Percentiles rank a stretch among this genome's conserved stretches.
Conservation (phyloP, 768 basidiomycete genomes). For the Clavulina sp. region DNA sequence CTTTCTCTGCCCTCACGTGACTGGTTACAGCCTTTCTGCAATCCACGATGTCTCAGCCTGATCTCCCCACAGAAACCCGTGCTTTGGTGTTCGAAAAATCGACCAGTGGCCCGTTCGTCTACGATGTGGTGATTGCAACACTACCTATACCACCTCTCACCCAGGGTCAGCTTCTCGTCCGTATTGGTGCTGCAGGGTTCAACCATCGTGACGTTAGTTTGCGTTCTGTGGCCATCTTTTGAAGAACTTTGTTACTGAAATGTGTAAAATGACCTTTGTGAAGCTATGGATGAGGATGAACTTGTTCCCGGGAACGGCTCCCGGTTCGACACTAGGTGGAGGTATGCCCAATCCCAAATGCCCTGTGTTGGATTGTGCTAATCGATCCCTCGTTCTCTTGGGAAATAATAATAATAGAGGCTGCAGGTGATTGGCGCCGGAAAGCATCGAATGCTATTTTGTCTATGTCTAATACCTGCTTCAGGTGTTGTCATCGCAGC, state of each 20-base stretch:
- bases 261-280: no score
- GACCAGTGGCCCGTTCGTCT: background rate
- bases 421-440: no score
- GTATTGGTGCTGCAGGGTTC: constrained; percentile 50
- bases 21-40: no score
- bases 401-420: no score
- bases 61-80: background rate
- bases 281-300: constrained; percentile 66
- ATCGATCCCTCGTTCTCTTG: no score
- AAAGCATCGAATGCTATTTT: constrained; percentile 10
- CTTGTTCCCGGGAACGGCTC: constrained; percentile 42
- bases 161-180: constrained; percentile 44
- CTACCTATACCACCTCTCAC: constrained; percentile 33
- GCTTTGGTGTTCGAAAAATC: background rate
- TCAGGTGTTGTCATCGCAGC: constrained; percentile 49
- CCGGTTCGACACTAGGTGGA: constrained; percentile 42
- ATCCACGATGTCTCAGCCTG: no score
- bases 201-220: constrained; percentile 56
- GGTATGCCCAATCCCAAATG: no score
- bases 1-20: no score
- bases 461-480: no score
- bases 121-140: constrained; percentile 35
- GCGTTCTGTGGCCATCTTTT: no score
- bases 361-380: no score
- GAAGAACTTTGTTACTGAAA: no score